Base-by-base conservation (phyloP, 129 eudicot genomes). In the Escallonia herrerae region DNA sequence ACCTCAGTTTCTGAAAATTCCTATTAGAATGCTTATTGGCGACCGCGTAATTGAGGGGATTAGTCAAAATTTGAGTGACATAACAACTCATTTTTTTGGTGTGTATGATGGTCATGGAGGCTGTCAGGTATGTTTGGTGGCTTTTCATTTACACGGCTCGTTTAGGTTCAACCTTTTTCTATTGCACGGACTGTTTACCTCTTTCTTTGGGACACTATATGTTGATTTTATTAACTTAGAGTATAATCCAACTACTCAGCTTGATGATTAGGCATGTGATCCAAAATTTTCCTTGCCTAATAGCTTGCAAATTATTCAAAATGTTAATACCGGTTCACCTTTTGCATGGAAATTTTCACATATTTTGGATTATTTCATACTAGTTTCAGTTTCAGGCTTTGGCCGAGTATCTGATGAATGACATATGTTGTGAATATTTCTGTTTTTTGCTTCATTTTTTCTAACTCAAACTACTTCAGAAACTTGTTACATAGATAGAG, bases 71-170 rank as follows among this genome's bases (percentile, higher is more conserved):
- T 76, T 89, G 77, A 77, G 76, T 67, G 93, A 80, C 51, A 11
- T 83, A 68, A 86, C 78, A 8, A 82, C 80, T 51, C 95, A 86
- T 66, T 89, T 89, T 76, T 86, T 85, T 63, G 96, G 95, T 40
- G 96, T 89, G 6, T 89, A 89, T 72, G 96, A 89, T 79, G 96
- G 96, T 63, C 96, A 89, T 86, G 96, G 96, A 76, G 96, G 96
- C 67, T 76, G 64, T 55, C 95, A 89, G 96, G 96, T 89, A 78
- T 10, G 69, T 67, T 15, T 53, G 37, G 2, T 61, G 7, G 47
- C n/a, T 49, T 51, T 11, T 2, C 13, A 5, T 38, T 58, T 58
- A 12, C 66, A 46, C 12, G 33, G 7, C 6, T 50, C 42, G 14
- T 58, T 50, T 60, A 0, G 43, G 40, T 65, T 56, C 40, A 47